Evolutionary conservation across 1,139 yeast species (phyloP), one percentile per base, ranked within the genome.

Genomic region (Debaryomyces robertsiae): DNA sequence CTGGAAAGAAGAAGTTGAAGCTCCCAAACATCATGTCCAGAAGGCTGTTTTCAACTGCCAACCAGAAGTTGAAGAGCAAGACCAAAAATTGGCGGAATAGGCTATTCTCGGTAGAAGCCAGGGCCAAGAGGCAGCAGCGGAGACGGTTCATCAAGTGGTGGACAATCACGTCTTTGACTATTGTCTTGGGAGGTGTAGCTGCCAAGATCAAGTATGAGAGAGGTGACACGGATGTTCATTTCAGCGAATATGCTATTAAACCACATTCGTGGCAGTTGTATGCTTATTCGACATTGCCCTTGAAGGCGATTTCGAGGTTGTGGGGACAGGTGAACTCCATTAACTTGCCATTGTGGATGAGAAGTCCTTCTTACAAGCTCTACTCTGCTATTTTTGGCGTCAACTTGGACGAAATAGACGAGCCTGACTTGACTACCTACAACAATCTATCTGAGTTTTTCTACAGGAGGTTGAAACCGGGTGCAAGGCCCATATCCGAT

Each of bases 311-410:
- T 37, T 90, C 97, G 1, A 77, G 98, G 45, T 67, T 91, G 38
- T 94, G 99, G 99, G 99, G 99, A 22, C 81, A 79, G 52, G 79
- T 93, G 46, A 93, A 94, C 60, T 83, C 84, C 43, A 76, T 91
- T 37, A 82, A 81, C 36, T 72, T 94, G 48, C 99, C 99, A 0
- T 77, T 82, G 13, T 89, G 96, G 95, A 60, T 93, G 52, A 77
- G 99, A 54, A 81, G 77, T 19, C 95, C 95, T 14, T 83, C 96
- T 3, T 94, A 77, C 65, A 77, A 73, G 55, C 71, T 91, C 41
- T 94, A 93, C 61, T 79, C 96, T 2, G 72, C 77, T 44, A 47
- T 87, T 17, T 94, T 94, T 63, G 96, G 96, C 3, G 98, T 85
- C 13, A 85, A 93, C 55, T 67, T 94, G 41, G 87, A 84, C 46